A percentile compares a stretch with the other conserved stretches of the same genome.
Conservation (phyloP, 768 basidiomycete species). For the Suillus subluteus region DNA sequence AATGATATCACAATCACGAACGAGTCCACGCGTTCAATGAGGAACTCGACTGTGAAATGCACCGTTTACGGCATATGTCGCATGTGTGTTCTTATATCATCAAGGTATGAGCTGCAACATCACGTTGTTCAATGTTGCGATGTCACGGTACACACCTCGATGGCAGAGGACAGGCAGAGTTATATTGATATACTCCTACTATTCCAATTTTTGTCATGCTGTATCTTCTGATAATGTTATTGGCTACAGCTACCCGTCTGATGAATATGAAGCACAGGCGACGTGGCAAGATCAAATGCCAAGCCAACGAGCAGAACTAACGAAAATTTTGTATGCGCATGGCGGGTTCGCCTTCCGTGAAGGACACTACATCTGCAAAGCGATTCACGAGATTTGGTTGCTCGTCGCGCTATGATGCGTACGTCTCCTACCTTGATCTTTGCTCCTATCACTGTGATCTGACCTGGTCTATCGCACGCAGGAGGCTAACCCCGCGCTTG, state of each 20-base stretch:
- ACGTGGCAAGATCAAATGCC: constrained; percentile 10
- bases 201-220: too few species aligned
- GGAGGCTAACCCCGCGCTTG: constrained; percentile 95
- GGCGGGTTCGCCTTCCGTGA: constrained; percentile 96
- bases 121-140: background rate
- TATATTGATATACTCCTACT: too few species aligned
- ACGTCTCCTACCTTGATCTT: too few species aligned
- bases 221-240: too few species aligned
- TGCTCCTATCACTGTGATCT: background rate
- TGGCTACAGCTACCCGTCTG: background rate
- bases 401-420: constrained; percentile 79
- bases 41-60: background rate
- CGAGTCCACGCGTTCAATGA: background rate
- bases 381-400: constrained; percentile 88
- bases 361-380: constrained; percentile 96
- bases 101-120: background rate
- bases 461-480: constrained; percentile 31
- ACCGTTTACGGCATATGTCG: too few species aligned
- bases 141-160: background rate
- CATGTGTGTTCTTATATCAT: background rate
- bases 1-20: background rate
- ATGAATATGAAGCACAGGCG: background rate
- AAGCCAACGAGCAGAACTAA: constrained; percentile 10
- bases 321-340: constrained; percentile 57
- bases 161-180: too few species aligned